Conservation (phyloP, 2,329 filamentous ascomycete species). For the Calonectria naviculata region DNA sequence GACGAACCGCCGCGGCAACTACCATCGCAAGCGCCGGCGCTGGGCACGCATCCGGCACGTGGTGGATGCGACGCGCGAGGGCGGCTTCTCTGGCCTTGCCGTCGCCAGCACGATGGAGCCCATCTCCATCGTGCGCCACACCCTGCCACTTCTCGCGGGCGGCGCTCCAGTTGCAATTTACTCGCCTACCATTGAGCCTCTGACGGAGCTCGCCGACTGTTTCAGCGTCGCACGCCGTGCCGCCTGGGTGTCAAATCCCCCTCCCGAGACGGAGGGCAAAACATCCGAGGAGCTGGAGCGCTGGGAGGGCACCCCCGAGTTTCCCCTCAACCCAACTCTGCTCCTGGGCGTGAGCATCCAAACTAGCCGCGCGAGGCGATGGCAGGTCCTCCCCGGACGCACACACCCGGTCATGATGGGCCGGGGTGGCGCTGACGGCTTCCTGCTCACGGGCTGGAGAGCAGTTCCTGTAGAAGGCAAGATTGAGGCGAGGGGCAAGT, state of each 20-base stretch:
- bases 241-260: conserved; percentile 73
- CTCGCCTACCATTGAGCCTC: conserved; percentile 81
- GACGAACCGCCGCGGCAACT: conserved; percentile 82
- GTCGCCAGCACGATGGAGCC: conserved; percentile 87
- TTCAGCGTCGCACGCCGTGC: conserved; percentile 85
- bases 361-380: conserved; percentile 80
- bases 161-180: conserved; percentile 90
- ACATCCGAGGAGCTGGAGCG: conserved; percentile 61
- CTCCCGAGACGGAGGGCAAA: conserved; percentile 57
- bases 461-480: conserved; percentile 83
- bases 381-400: conserved; percentile 91
- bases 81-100: conserved; percentile 85
- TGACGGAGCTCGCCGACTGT: conserved; percentile 81
- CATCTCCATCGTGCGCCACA: conserved; percentile 77
- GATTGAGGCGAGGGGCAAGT: conserved; percentile 85
- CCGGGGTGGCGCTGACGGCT: conserved; percentile 89
- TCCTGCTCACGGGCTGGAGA: conserved; percentile 84
- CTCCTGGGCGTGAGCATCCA: conserved; percentile 84
- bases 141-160: conserved; percentile 83
- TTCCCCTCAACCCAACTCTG: conserved; percentile 87
- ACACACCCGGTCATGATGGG: conserved; percentile 97
- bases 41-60: conserved; percentile 80
- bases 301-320: conserved; percentile 76
- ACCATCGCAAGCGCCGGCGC: conserved; percentile 88
- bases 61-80: conserved; percentile 78